Evolutionary conservation across 139 green algal genomes (phyloP), one percentile per base, ranked within the genome.

Genomic region (Tetradesmus obliquus): DNA sequence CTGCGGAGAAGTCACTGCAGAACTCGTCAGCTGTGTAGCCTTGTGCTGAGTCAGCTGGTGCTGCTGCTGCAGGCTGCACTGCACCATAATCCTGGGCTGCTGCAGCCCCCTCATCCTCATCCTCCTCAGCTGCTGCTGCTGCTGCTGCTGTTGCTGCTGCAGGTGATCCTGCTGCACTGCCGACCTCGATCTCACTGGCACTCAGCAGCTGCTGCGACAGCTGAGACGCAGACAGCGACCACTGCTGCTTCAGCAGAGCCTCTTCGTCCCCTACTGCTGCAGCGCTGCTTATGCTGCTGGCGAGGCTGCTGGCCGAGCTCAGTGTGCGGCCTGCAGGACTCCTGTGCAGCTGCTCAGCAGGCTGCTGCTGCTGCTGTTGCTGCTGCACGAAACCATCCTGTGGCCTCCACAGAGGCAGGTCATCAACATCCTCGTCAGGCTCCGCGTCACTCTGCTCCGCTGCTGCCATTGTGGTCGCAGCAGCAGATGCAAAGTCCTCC

Each of bases 11-110:
- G n/a, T 79, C 84, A 55, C 84, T 88, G 54, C 32, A 79, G n/a
- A 79, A 88, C 20, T 62, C 58, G 10, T 66, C 66, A 10, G 71
- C 84, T 55, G 84, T 57, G 57, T 88, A 88, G n/a, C 84, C 84
- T 53, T 88, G 84, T 62, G 72, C 17, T 32, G 84, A 88, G 10
- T 76, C 57, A n/a, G 60, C 84, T 66, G 84, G 60, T 66, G 84
- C 60, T 80, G 60, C 84, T 80, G 84, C 55, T 79, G 83, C 15
- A 20, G 79, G 7, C 45, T 58, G 7, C 53, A 6, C 74, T 80
- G 17, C 22, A 19, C 17, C 72, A 80, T 51, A 22, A n/a, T 5
- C 17, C 69, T 12, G 69, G 19, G 69, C 17, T 53, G n/a, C 74
- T 82, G 3, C n/a, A 54, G 74, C 74, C 1, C 55, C n/a, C 1